Percentiles rank a stretch among this genome's conserved stretches.
Conservation (phyloP, 371 early-diverging fungal genomes). For the Batkoa obscura region DNA sequence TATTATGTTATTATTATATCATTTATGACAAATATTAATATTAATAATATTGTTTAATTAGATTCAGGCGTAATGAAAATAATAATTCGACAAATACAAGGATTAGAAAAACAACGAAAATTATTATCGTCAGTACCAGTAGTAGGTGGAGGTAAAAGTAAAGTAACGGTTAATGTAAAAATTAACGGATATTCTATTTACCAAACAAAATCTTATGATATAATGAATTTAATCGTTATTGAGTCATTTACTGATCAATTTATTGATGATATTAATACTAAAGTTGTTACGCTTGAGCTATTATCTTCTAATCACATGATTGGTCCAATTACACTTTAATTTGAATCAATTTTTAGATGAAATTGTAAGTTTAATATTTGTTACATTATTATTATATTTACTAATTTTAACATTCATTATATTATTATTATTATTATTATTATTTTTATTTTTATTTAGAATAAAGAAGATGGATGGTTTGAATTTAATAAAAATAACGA, state of each 20-base stretch:
- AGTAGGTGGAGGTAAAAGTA: neutral
- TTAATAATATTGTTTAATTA: neutral
- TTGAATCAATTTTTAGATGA: neutral
- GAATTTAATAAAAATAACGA: neutral
- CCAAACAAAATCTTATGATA: neutral
- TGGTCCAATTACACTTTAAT: neutral
- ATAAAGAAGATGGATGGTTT: neutral
- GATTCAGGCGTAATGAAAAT: neutral
- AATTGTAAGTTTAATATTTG: neutral
- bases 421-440: too few relatives aligned
- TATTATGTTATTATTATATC: too few relatives aligned
- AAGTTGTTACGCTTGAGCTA: neutral
- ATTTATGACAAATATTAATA: neutral
- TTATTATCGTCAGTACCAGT: neutral
- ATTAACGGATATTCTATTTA: neutral
- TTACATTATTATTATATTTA: neutral
- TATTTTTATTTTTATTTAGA: too few relatives aligned
- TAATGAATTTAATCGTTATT: neutral
- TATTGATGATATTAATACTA: neutral
- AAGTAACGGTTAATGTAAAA: neutral
- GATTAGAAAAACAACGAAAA: constrained; percentile 17
- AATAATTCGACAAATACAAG: neutral
- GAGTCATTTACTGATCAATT: neutral
- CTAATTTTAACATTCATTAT: too few relatives aligned
- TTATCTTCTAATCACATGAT: neutral